Conservation (phyloP, 345 rosid species). For the Citrus trifoliata region DNA sequence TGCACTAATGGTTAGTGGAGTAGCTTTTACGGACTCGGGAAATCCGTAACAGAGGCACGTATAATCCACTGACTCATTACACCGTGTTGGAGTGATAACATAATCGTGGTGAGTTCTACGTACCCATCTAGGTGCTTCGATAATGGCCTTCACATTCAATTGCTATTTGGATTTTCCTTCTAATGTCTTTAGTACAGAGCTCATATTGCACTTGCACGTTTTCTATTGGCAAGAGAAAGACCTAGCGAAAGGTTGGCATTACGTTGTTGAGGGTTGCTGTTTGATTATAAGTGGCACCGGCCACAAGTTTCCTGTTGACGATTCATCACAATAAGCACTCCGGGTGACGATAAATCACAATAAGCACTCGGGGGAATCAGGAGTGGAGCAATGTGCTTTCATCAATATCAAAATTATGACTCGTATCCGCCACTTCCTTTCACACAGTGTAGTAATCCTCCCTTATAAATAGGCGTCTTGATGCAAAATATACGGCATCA, state of each 20-base stretch:
- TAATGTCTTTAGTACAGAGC: not conserved
- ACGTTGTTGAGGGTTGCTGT: not conserved
- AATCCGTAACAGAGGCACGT: slow-evolving; percentile 14
- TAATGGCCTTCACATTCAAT: not conserved
- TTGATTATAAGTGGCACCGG: not conserved
- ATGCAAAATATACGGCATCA: not conserved
- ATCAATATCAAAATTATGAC: not conserved
- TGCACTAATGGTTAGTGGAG: slow-evolving; percentile 12
- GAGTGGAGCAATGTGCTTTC: not conserved
- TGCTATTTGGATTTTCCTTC: not conserved
- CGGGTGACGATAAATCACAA: not conserved
- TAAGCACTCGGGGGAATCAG: not conserved
- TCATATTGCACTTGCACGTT: slow-evolving; percentile 14
- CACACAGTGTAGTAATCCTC: not conserved
- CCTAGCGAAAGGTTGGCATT: not conserved
- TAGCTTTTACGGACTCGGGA: not conserved
- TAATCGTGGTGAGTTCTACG: not conserved
- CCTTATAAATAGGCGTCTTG: not conserved
- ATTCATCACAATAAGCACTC: not conserved
- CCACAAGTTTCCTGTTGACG: not conserved
- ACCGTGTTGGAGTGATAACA: not conserved
- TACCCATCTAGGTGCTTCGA: not conserved
- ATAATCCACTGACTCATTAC: slow-evolving; percentile 15
- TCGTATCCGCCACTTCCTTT: not conserved
- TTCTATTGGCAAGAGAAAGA: not conserved